Percentiles rank a stretch among this genome's conserved stretches.
phyloP scores from a whole-genome alignment of 176 grass and related monocot genomes.

The Rhynchospora breviuscula region DNA sequence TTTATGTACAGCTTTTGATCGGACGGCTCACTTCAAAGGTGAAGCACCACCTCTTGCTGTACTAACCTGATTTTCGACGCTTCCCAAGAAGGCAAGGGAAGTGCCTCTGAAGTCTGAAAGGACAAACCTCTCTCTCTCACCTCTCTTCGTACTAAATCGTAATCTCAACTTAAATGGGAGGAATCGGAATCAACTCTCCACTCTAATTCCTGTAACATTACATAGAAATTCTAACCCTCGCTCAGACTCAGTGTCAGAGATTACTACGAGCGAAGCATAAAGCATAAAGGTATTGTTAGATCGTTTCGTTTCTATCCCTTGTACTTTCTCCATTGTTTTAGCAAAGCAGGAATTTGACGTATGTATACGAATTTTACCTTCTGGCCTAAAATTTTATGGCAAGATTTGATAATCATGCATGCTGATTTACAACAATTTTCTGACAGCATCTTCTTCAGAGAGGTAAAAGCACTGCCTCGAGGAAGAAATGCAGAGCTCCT shows the following conservation, averaged over 20 bases:
- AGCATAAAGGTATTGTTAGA: background rate
- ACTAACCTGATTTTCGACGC: too few relatives aligned
- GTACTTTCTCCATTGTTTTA: background rate
- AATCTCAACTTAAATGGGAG: background rate
- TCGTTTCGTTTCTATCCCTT: background rate
- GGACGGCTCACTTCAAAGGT: too few relatives aligned
- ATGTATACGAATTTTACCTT: background rate
- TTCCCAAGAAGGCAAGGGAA: too few relatives aligned
- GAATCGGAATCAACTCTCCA: background rate
- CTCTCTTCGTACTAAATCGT: background rate
- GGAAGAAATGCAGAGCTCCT: background rate
- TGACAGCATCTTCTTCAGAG: background rate
- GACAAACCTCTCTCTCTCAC: background rate
- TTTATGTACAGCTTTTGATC: too few relatives aligned
- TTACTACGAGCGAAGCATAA: background rate
- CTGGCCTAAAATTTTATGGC: background rate
- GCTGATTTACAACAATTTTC: background rate
- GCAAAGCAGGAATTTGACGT: background rate
- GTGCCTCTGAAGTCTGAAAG: too few relatives aligned
- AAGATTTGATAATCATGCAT: background rate
- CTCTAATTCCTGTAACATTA: background rate
- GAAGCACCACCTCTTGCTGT: too few relatives aligned
- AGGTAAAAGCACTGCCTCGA: background rate
- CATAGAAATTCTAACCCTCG: background rate
- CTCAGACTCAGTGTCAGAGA: background rate